Evolutionary conservation across 1,284 basidiomycete genomes (phyloP), one percentile per base, ranked within the genome.

Genomic region (Coniferiporia sulphurascens): DNA sequence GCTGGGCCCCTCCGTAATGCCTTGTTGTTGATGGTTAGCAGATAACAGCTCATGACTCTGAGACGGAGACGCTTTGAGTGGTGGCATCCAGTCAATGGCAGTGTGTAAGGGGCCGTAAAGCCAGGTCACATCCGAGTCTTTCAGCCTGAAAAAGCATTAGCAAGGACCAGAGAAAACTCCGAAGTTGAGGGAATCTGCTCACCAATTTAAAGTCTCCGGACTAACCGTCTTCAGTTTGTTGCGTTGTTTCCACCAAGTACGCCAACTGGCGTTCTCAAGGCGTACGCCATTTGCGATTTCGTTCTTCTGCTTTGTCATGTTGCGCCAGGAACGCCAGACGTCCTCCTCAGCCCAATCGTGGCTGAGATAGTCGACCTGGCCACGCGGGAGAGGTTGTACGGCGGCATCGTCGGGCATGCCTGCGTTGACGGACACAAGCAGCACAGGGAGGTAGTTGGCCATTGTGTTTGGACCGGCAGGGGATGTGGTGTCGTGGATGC

Each of bases 121-220:
- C 96, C 97, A 99, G 10, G 97, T 99, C 34, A 99, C 96, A 72
- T 99, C 96, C 27, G 93, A 95, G 75, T 99, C 97, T 73, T 99
- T 99, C 67, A 99, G 85, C 96, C 96, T 99, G 77, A 12, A 54
- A 59, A 53, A 27, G 34, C 32, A 56, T 56, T 36, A 62, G 62
- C 55, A 27, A 65, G 46, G 58, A 48, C 54, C 55, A 46, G 53
- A 52, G 57, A 66, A 55, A 41, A 3, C 9, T 8, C 38, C 15
- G 3, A 15, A 41, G 7, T 15, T 12, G 9, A 41, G 38, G 17
- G 22, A 51, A 62, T 34, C 38, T 38, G 65, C 93, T 71, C 70
- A 98, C 96, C 96, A 99, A 73, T 99, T 99, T 67, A 99, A 84
- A 2, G 96, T 98, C 77, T 99, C 96, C 61, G 96, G 96, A 48